Evolutionary conservation across 805 yeast species (phyloP).

Genomic region (Wickerhamomyces chaumierensis): DNA sequence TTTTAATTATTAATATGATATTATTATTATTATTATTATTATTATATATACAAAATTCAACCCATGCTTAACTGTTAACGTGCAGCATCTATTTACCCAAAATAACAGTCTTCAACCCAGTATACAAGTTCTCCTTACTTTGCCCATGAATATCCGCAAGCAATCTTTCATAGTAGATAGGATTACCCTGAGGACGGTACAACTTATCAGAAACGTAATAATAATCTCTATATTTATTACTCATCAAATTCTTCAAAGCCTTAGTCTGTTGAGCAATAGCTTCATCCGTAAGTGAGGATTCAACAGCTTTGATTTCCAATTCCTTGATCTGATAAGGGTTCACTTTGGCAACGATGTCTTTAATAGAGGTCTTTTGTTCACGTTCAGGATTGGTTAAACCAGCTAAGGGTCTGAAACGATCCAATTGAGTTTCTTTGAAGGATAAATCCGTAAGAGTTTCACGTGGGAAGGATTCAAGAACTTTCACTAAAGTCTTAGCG

Average conservation of each 20-base stretch:
- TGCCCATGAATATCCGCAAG: slow-evolving; percentile 62
- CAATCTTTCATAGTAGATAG: slow-evolving; percentile 63
- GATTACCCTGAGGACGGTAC: slow-evolving; percentile 74
- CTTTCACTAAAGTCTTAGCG: slow-evolving; percentile 43
- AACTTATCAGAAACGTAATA: slow-evolving; percentile 59
- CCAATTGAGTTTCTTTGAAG: slow-evolving; percentile 56
- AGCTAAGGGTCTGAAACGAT: slow-evolving; percentile 41
- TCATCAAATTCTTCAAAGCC: slow-evolving; percentile 44
- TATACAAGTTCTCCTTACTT: slow-evolving; percentile 49
- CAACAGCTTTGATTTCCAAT: slow-evolving; percentile 33
- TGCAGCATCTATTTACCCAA: slow-evolving; percentile 68
- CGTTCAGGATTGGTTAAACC: slow-evolving; percentile 31
- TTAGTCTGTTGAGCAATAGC: slow-evolving; percentile 40
- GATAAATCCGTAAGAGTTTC: slow-evolving; percentile 62
- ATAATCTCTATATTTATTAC: slow-evolving; percentile 50
- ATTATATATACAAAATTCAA: no score
- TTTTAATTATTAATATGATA: no score
- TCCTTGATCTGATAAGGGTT: slow-evolving; percentile 34
- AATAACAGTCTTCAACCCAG: slow-evolving; percentile 64
- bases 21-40: no score
- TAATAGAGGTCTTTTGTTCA: slow-evolving; percentile 26
- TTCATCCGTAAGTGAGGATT: slow-evolving; percentile 31
- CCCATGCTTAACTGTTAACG: no score
- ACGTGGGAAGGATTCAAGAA: slow-evolving; percentile 53
- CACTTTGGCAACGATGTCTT: slow-evolving; percentile 32